Base-by-base conservation (phyloP, 2,329 filamentous ascomycete species). In the Colletotrichum sp. region DNA sequence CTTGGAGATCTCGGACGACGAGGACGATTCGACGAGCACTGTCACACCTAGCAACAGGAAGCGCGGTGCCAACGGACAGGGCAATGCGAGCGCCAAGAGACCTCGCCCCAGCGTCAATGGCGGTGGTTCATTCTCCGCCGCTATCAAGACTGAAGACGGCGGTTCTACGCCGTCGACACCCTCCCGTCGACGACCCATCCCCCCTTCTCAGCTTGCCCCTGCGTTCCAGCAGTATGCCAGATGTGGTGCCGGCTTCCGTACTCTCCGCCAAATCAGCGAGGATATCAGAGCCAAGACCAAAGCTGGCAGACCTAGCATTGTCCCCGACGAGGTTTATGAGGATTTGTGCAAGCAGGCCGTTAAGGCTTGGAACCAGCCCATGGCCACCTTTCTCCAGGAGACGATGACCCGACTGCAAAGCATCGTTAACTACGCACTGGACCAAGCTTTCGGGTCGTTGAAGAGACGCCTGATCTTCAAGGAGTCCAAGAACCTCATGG, bases 261-360 rank as follows among this genome's bases (percentile, higher is more conserved):
- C 88, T 1, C 84, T 92, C 4, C 82, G 83, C 5, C 84, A 89
- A 49, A 90, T 95, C 2, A 88, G 89, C 0, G 82, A 86, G 0
- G 88, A 92, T 13, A 92, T 94, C 16, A 83, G 86, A 22, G 83
- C 86, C 6, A 90, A 90, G 15, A 90, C 89, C 30, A 87, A 87
- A 22, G 89, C 91, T 0, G 92, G 92, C 0, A 87, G 92, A 78
- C 92, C 91, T 0, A 89, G 90, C 8, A 87, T 92, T 1, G 89
- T 92, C 0, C 89, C 92, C 0, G 88, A 90, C 0, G 89, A 91
- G 49, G 92, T 93, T 0, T 91, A 93, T 27, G 89, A 92, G 32
- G 86, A 87, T 0, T 85, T 94, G 19, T 92, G 90, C 62, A 85
- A 87, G 19, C 84, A 90, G n/a, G 89, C 90, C 0, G 89, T 94